These are phyloP conservation scores for Hygrocybe punicea DNA, from an alignment of 768 basidiomycete species.

Conservation along the genomic window DNA sequence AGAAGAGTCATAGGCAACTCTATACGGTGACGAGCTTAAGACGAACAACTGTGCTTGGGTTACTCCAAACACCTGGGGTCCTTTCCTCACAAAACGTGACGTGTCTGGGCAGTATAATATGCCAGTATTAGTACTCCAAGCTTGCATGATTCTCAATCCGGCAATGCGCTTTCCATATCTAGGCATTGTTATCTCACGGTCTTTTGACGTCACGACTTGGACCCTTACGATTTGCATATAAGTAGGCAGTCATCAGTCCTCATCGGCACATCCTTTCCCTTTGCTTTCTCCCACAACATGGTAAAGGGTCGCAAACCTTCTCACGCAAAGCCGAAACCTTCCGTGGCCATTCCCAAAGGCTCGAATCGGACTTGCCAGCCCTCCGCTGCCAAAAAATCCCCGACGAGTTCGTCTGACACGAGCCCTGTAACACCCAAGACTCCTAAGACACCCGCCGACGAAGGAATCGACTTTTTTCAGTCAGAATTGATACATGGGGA, in stretches of 20 bases:
- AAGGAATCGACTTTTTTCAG: slow-evolving; percentile 86
- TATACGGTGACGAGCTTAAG: too few relatives aligned
- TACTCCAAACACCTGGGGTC: too few relatives aligned
- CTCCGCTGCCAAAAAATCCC: slow-evolving; percentile 18
- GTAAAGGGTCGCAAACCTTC: slow-evolving; percentile 24
- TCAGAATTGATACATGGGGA: slow-evolving; percentile 50
- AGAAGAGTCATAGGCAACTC: too few relatives aligned
- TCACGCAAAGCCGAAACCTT: slow-evolving; percentile 27
- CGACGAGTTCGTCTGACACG: slow-evolving; percentile 22
- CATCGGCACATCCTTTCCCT: background rate
- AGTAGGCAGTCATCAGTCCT: background rate
- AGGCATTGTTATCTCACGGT: background rate
- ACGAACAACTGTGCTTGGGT: too few relatives aligned
- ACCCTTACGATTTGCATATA: background rate
- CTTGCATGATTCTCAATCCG: background rate
- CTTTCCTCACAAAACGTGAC: too few relatives aligned
- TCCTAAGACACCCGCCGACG: slow-evolving; percentile 89
- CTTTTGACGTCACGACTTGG: background rate
- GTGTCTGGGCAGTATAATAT: too few relatives aligned
- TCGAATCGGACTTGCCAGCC: background rate
- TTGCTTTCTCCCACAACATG: slow-evolving; percentile 17
- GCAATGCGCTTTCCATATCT: background rate
- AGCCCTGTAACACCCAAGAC: slow-evolving; percentile 42
- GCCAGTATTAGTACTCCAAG: too few relatives aligned
- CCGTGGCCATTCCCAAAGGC: slow-evolving; percentile 29